Evolutionary conservation across 257 asterid genomes (phyloP), one percentile per base, ranked within the genome.

Genomic region (Solanum bulbocastanum): DNA sequence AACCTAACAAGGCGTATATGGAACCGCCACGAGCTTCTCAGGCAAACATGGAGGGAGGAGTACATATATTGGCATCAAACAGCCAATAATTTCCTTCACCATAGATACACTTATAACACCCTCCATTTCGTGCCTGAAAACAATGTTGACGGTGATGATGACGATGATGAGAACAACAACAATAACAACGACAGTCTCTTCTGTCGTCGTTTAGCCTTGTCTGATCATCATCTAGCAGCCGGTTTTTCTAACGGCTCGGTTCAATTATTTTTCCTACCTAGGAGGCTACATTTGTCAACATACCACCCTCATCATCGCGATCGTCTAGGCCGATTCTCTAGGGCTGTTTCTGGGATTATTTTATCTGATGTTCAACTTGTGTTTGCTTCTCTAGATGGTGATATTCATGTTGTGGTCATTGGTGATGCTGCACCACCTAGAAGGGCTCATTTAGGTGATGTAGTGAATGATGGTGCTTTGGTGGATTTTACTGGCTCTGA

Each of bases 231-330:
- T 89, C 92, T 96, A 11, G 99, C 98, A 1, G 98, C 96, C 0
- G 99, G 99, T 2, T 95, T 94, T 82, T 89, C 96, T 2, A 93
- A 94, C 40, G 99, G 99, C 5, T 92, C 94, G 0, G 99, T 96
- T 27, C 94, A 85, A 40, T 90, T 94, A 25, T 94, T 93, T 92
- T 92, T 87, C 81, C 92, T 94, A 6, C 91, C 91, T 5, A 92
- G 78, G 58, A 81, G 97, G 87, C 81, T 87, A 83, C 94, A 91
- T 88, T 86, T 93, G 74, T 91, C 92, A 20, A 93, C 96, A 0
- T 92, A 91, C 91, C 90, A 91, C 91, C 98, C 98, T 60, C 94
- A 88, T 83, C 93, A 90, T 89, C 94, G 93, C 6, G 93, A 92
- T 75, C 94, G 98, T 78, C 90, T 94, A 1, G 98, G 98, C 23